Percentiles rank a stretch among this genome's conserved stretches.
phyloP scores from a whole-genome alignment of 139 green algal genomes.

The Limnomonas spitsbergensis region DNA sequence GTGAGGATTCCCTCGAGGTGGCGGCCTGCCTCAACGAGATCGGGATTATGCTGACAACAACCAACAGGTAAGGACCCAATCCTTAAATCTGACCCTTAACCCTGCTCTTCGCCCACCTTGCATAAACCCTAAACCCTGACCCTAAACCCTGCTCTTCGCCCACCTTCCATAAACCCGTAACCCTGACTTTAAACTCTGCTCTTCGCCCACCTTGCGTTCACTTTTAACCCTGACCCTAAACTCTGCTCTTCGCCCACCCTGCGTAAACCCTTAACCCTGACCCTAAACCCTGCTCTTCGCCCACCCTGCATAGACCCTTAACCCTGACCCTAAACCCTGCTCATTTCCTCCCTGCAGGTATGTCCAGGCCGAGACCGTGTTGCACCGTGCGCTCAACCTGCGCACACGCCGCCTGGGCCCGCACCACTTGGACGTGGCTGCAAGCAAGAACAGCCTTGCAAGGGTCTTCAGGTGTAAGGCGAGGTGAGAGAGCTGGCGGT shows the following conservation, averaged over 20 bases:
- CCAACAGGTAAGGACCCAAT: neutral
- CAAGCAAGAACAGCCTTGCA: constrained; percentile 23
- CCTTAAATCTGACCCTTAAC: neutral
- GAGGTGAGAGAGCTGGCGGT: neutral
- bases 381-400: neutral
- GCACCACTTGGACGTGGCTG: constrained; percentile 17
- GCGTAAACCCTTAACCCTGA: neutral
- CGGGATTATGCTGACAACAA: constrained; percentile 14
- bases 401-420: neutral
- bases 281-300: too few relatives aligned
- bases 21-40: constrained; percentile 24
- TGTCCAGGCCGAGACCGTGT: neutral
- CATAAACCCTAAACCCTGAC: neutral
- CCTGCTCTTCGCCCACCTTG: too few relatives aligned
- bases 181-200: too few relatives aligned
- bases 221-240: too few relatives aligned
- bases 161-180: too few relatives aligned
- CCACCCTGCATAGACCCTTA: neutral
- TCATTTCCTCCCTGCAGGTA: too few relatives aligned
- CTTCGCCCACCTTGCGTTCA: too few relatives aligned
- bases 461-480: neutral
- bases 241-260: too few relatives aligned
- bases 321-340: neutral
- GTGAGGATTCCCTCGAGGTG: constrained; percentile 12
- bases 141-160: too few relatives aligned